A percentile compares a stretch with the other conserved stretches of the same genome.
Evolutionary conservation across 495 filamentous ascomycete species (phyloP).

Genomic region (Xylaria grammica): DNA sequence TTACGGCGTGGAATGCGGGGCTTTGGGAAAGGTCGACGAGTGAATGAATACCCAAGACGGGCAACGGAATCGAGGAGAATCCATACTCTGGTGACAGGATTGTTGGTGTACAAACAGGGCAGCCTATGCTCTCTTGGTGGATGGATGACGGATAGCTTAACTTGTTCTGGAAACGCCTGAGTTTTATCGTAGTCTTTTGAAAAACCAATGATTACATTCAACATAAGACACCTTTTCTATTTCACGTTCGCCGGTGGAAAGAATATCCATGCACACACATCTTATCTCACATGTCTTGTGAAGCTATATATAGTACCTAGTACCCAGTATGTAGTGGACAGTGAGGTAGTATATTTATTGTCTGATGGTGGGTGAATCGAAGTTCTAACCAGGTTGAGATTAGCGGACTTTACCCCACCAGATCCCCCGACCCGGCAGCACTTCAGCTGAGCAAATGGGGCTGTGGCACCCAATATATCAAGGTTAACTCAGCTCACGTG

Average conservation of each 20-base stretch:
- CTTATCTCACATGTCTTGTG: too few relatives aligned
- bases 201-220: neutral
- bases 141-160: too few relatives aligned
- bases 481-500: neutral
- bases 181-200: neutral
- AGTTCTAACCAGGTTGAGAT: neutral
- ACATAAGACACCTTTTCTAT: neutral
- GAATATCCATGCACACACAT: too few relatives aligned
- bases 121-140: neutral
- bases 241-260: neutral
- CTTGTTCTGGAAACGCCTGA: too few relatives aligned
- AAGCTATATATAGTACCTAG: too few relatives aligned
- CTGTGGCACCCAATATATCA: neutral
- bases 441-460: constrained; percentile 7
- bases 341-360: too few relatives aligned
- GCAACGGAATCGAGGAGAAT: too few relatives aligned
- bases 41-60: too few relatives aligned
- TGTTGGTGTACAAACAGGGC: neutral
- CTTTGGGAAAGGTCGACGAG: neutral
- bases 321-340: too few relatives aligned
- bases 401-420: neutral
- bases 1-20: neutral
- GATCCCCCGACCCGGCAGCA: too few relatives aligned
- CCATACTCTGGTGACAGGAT: too few relatives aligned
- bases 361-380: too few relatives aligned